phyloP scores from a whole-genome alignment of 208 protist species.

The Acanthamoeba lenticulata region DNA sequence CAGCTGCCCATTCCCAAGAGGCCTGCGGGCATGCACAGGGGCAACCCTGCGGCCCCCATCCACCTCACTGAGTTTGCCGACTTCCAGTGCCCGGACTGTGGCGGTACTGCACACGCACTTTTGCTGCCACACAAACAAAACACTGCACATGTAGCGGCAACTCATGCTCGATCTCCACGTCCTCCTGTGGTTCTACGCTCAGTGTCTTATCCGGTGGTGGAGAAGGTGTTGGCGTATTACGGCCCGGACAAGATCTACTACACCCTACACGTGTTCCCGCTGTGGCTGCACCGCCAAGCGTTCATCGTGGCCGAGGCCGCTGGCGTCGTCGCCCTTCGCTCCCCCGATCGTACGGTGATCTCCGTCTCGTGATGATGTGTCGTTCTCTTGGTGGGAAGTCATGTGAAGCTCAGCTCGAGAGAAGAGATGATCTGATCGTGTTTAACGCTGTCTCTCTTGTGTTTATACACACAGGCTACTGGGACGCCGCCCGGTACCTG shows the following conservation, averaged over 20 bases:
- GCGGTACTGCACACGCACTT: background rate
- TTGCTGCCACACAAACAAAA: background rate
- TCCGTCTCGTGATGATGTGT: background rate
- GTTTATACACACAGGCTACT: background rate
- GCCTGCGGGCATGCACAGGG: constrained; percentile 34
- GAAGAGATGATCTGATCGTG: too few relatives aligned
- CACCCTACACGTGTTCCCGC: background rate
- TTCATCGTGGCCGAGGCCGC: constrained; percentile 35
- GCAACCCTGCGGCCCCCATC: constrained; percentile 26
- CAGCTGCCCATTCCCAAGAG: constrained; percentile 46
- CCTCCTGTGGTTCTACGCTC: background rate
- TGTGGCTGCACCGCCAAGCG: constrained; percentile 55
- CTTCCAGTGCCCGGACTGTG: constrained; percentile 52
- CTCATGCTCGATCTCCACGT: background rate
- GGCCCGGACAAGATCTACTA: constrained; percentile 46
- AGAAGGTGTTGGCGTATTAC: constrained; percentile 23
- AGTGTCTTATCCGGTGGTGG: background rate
- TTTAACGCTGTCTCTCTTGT: background rate
- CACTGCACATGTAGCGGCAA: background rate
- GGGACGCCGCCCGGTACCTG: background rate
- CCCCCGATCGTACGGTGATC: background rate
- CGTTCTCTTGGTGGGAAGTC: background rate
- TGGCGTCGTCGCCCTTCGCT: background rate
- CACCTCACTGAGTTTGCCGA: constrained; percentile 47
- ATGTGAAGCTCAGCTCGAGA: too few relatives aligned